Evolutionary conservation across 352 stramenopile genomes (phyloP), one percentile per base, ranked within the genome.

Genomic region (Globisporangium yorkense): DNA sequence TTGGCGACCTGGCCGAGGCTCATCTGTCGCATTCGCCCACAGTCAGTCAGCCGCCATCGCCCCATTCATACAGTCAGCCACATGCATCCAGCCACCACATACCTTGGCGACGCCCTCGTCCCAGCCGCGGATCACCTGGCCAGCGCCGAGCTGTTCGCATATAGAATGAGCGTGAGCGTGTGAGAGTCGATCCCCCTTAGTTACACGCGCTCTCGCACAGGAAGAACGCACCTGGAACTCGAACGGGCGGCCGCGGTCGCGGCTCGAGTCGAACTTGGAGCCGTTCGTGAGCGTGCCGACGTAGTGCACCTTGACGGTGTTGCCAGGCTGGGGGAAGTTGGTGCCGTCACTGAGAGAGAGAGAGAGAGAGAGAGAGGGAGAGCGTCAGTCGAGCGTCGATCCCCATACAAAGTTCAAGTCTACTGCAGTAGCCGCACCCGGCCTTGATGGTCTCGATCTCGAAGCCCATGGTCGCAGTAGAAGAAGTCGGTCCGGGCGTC

Each of bases 1-100:
- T 95, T 93, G 33, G 92, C 90, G 35, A 97, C 81, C 72, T 99
- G 92, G 41, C 95, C 95, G 43, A 98, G 79, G 55, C 77, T 96
- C 92, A 99, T 85, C 74, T 62, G 13, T 37, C 50, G 31, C 2
- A 45, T 43, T 1, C 24, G 24, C 24, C 24, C 24, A 27, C 24
- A 27, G 24, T 27, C 24, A 27, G 24, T 27, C 24, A 27, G 24
- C 24, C 24, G 1, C 24, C 24, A 27, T 27, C 24, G 24, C 24
- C 24, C 24, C 24, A 27, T 27, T 27, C 24, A 12, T 35, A 13
- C 6, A 39, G 33, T 0, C 6, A 39, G 33, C 1, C 6, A 9
- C 33, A 39, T 12, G 24, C 24, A 27, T 2, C 24, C 24, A 27
- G 24, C 24, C 24, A 27, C 1, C 13, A 51, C 21, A 33, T 54